phyloP scores from a whole-genome alignment of 2,329 filamentous ascomycete genomes.

The Colletotrichum chrysophilum region DNA sequence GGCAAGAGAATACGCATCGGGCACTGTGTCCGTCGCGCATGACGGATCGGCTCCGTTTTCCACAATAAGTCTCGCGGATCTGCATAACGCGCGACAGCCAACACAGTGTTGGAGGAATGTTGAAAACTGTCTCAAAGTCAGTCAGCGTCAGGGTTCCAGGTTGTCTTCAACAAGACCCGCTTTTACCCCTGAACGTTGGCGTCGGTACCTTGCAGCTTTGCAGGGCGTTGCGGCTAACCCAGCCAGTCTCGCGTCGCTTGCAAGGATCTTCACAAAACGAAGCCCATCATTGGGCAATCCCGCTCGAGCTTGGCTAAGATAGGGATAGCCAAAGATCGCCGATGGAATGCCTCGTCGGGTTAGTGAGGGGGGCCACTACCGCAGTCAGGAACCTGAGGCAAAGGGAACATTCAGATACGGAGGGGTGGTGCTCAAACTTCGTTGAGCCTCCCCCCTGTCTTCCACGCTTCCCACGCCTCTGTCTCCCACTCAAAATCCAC shows the following conservation, averaged over 20 bases:
- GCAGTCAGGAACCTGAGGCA: neutral
- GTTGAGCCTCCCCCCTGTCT: constrained; percentile 1
- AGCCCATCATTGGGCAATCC: constrained; percentile 21
- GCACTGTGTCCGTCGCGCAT: constrained; percentile 9
- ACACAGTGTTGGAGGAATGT: constrained; percentile 6
- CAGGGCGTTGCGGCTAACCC: constrained; percentile 7
- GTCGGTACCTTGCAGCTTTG: constrained; percentile 17
- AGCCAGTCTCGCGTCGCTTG: neutral
- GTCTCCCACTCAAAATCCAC: neutral
- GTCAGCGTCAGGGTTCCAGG: constrained; percentile 8
- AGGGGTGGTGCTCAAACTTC: neutral
- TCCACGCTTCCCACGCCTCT: neutral
- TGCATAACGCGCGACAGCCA: neutral
- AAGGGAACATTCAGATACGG: neutral
- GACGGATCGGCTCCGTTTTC: constrained; percentile 18
- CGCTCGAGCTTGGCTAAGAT: constrained; percentile 13
- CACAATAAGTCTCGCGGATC: neutral
- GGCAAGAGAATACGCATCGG: neutral
- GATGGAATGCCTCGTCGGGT: constrained; percentile 20
- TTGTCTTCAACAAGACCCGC: constrained; percentile 21
- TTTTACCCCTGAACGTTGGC: constrained; percentile 28
- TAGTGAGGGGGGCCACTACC: constrained; percentile 4
- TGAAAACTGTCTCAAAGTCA: neutral
- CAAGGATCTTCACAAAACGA: neutral
- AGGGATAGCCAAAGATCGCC: constrained; percentile 25